phyloP scores from a whole-genome alignment of 495 filamentous ascomycete species.

The Aspergillus mulundensis region DNA sequence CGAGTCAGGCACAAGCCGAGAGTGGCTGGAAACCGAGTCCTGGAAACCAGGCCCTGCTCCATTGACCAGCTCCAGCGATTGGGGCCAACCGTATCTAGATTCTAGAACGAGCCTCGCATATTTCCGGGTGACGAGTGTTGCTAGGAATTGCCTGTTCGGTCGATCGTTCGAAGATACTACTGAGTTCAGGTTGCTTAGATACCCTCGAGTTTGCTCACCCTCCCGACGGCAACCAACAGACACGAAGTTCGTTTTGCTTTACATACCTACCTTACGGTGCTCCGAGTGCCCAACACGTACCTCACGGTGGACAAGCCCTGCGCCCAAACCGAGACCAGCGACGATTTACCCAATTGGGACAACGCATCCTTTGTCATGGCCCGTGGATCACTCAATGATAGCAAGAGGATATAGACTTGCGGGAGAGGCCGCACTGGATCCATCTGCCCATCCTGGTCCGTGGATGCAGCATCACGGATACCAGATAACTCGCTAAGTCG shows the following conservation, averaged over 20 bases:
- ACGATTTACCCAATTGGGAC: neutral
- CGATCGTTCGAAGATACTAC: neutral
- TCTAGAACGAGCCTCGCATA: neutral
- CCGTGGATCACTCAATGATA: neutral
- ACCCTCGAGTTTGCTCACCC: conserved; percentile 10
- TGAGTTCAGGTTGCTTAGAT: conserved; percentile 1
- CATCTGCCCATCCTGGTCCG: conserved; percentile 7
- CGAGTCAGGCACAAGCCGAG: neutral
- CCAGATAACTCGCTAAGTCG: conserved; percentile 1
- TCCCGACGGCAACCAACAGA: conserved; percentile 16
- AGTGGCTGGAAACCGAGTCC: neutral
- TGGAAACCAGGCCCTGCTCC: neutral
- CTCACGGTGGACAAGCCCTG: neutral
- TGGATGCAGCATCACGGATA: neutral
- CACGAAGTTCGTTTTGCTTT: conserved; percentile 9
- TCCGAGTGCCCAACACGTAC: neutral
- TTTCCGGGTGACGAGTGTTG: neutral
- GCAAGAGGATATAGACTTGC: neutral
- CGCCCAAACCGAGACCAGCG: neutral
- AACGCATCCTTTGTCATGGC: too few relatives aligned
- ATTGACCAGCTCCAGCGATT: neutral
- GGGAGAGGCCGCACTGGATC: conserved; percentile 10
- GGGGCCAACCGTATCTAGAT: neutral
- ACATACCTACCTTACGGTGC: neutral
- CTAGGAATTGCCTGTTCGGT: neutral